Conservation (phyloP, 257 asterid genomes). For the Solanum tacnaense region DNA sequence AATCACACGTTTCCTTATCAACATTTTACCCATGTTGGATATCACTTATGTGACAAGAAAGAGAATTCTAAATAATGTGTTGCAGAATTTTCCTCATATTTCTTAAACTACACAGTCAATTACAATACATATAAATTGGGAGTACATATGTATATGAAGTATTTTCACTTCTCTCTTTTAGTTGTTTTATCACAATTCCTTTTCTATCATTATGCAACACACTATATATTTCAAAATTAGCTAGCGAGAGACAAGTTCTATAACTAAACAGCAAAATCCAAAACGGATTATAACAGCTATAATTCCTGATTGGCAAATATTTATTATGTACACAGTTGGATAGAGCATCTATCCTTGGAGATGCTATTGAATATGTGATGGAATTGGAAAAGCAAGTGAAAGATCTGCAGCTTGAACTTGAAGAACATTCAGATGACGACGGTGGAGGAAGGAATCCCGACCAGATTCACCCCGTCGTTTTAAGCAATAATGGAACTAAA, state of each 20-base stretch:
- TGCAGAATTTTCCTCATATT: not conserved
- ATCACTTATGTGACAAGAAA: too few species aligned
- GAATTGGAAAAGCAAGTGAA: constrained; percentile 59
- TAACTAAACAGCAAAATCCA: not conserved
- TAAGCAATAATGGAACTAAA: constrained; percentile 18
- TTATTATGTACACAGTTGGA: constrained; percentile 46
- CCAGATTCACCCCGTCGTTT: constrained; percentile 7
- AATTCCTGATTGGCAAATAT: not conserved
- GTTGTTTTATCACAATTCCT: not conserved
- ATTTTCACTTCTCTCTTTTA: not conserved
- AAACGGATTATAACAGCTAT: not conserved
- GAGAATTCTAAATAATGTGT: too few species aligned
- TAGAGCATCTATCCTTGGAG: constrained; percentile 86
- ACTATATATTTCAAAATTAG: not conserved
- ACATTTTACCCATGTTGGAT: too few species aligned
- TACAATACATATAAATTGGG: too few species aligned
- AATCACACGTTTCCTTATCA: not conserved
- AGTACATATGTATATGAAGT: too few species aligned
- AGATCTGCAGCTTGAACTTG: constrained; percentile 64
- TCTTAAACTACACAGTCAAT: not conserved
- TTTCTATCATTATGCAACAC: not conserved
- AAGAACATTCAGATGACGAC: constrained; percentile 54
- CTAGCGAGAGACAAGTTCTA: not conserved
- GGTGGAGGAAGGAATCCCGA: constrained; percentile 16
- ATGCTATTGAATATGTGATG: constrained; percentile 72